Evolutionary conservation across 23 red algal species (phyloP).

Genomic region (Pyropia haitanensis): DNA sequence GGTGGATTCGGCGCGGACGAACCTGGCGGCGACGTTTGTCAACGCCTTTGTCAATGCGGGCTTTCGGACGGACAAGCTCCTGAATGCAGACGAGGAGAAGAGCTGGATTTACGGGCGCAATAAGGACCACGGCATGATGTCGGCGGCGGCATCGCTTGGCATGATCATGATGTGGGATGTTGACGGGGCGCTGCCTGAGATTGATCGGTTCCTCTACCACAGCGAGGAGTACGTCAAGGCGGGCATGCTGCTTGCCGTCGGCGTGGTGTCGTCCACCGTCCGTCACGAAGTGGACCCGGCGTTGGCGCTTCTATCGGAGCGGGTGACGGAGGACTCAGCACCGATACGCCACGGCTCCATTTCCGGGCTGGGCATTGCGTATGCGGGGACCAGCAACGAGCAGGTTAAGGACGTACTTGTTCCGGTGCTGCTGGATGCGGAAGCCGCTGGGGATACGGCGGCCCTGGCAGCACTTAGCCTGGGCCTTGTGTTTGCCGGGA

Average conservation of each 20-base stretch:
- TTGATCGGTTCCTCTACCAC: conserved; percentile 90
- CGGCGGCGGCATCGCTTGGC: conserved; percentile 86
- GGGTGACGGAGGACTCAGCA: conserved; percentile 10
- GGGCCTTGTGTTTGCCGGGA: conserved; percentile 72
- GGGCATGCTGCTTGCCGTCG: conserved; percentile 74
- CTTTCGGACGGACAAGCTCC: conserved; percentile 88
- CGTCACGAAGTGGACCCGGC: conserved; percentile 86
- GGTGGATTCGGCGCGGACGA: conserved; percentile 77
- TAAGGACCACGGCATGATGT: conserved; percentile 95
- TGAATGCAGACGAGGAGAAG: conserved; percentile 45
- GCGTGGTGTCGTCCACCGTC: conserved; percentile 70
- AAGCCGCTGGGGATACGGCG: conserved; percentile 38
- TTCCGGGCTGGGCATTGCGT: conserved; percentile 80
- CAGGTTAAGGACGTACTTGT: conserved; percentile 56
- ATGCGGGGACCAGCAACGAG: conserved; percentile 73
- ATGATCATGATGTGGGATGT: conserved; percentile 93
- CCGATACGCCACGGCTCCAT: conserved; percentile 72
- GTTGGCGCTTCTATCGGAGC: conserved; percentile 68
- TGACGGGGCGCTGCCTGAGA: conserved; percentile 74
- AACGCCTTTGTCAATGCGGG: conserved; percentile 96
- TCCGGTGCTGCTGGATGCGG: conserved; percentile 72
- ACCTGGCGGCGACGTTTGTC: conserved; percentile 89
- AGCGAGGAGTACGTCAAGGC: conserved; percentile 85
- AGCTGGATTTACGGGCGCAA: conserved; percentile 88
- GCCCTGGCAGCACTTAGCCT: conserved; percentile 76